Conservation (phyloP, 331 rosid genomes). For the Pyracantha coccinea region DNA sequence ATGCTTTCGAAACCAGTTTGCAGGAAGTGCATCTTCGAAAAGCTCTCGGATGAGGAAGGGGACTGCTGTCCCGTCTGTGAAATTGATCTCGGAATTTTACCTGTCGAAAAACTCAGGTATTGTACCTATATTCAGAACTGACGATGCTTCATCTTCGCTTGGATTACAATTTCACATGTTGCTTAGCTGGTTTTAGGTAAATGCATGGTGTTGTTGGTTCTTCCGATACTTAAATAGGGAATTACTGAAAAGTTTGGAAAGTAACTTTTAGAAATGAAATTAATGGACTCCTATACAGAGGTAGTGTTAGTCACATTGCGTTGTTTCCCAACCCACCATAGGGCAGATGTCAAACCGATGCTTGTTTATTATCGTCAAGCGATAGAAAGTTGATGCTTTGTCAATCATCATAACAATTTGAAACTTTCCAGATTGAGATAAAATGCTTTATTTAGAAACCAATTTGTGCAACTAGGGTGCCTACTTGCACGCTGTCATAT, state of each 20-base stretch:
- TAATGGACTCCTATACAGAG: neutral
- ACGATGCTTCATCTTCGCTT: neutral
- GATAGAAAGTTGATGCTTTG: neutral
- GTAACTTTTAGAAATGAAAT: neutral
- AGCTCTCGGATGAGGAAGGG: constrained; percentile 75
- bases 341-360: neutral
- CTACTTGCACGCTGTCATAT: neutral
- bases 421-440: neutral
- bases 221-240: too few relatives aligned
- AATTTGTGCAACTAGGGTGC: neutral
- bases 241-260: too few relatives aligned
- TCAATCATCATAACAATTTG: neutral
- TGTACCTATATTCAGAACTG: neutral
- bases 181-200: neutral
- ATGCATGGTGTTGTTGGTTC: neutral
- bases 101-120: constrained; percentile 84
- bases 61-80: constrained; percentile 88
- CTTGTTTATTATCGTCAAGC: neutral
- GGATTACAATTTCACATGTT: neutral
- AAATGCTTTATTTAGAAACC: neutral
- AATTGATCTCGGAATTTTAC: constrained; percentile 80
- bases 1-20: constrained; percentile 62
- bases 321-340: neutral
- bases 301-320: neutral
- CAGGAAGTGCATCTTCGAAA: constrained; percentile 81